Evolutionary conservation across 768 basidiomycete species (phyloP).

Genomic region (Tricholoma hemisulphureum): DNA sequence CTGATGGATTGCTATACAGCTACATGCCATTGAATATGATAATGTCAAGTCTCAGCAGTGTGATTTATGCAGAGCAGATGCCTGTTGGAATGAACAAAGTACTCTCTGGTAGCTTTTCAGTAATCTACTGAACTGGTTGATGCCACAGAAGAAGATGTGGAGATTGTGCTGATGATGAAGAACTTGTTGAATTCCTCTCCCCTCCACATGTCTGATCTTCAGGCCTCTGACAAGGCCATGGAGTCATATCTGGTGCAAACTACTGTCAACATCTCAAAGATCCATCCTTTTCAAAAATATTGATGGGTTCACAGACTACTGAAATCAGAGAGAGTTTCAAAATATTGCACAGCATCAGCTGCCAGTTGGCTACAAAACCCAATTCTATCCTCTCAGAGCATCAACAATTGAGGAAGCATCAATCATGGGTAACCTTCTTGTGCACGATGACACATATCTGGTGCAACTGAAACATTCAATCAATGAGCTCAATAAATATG

Average conservation of each 20-base stretch:
- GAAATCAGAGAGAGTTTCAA: no score
- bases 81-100: conserved; percentile 1
- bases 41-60: conserved; percentile 9
- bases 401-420: conserved; percentile 29
- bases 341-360: conserved; percentile 13
- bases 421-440: conserved; percentile 19
- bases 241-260: no score
- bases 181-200: no score
- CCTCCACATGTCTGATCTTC: no score
- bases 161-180: no score
- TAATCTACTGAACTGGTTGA: no score
- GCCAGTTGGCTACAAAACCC: conserved; percentile 18
- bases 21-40: conserved; percentile 6
- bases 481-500: conserved; percentile 9
- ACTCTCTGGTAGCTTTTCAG: no score
- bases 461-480: conserved; percentile 14
- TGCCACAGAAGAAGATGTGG: no score
- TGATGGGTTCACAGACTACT: no score
- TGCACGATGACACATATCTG: conserved; percentile 19
- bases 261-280: no score
- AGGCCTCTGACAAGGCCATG: no score
- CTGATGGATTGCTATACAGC: neutral
- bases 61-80: conserved; percentile 9
- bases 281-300: no score
- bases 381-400: conserved; percentile 16